Conservation (phyloP, 192 early-diverging fungal genomes). For the Funneliformis mosseae region DNA sequence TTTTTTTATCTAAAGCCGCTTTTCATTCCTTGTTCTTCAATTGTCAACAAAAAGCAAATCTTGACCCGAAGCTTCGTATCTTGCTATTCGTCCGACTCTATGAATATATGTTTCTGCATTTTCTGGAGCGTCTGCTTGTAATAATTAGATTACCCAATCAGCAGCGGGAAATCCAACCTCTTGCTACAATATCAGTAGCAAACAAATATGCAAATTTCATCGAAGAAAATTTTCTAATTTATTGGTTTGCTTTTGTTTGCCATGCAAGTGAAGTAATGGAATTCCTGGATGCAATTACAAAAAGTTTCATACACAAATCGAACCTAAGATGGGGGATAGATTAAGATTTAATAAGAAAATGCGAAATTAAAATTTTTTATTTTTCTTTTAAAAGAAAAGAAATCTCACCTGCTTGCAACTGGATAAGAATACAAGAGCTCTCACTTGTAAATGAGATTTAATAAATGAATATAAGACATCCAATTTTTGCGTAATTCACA, state of each 20-base stretch:
- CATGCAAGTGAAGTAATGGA: conserved; percentile 88
- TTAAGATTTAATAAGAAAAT: not conserved
- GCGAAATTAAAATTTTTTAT: no score
- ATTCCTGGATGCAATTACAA: conserved; percentile 92
- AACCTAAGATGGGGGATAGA: conserved; percentile 39
- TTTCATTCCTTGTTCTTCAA: conserved; percentile 85
- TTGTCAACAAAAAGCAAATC: conserved; percentile 85
- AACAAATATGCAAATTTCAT: conserved; percentile 81
- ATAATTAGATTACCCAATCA: conserved; percentile 99
- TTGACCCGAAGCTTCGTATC: conserved; percentile 87
- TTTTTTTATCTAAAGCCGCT: conserved; percentile 66
- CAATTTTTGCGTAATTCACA: conserved; percentile 84
- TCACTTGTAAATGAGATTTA: conserved; percentile 86
- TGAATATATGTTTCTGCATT: conserved; percentile 97
- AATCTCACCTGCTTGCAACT: conserved; percentile 97
- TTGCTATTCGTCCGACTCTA: conserved; percentile 95
- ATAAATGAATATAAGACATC: conserved; percentile 96
- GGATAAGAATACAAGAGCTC: conserved; percentile 91
- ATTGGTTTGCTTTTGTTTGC: conserved; percentile 95
- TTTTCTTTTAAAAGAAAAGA: no score
- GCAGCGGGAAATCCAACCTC: conserved; percentile 97
- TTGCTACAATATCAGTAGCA: conserved; percentile 94
- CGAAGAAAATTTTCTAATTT: conserved; percentile 84
- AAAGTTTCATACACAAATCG: conserved; percentile 95
- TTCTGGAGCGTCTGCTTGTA: conserved; percentile 96